phyloP scores from a whole-genome alignment of 1,139 yeast genomes.

The Candida frijolesensis region DNA sequence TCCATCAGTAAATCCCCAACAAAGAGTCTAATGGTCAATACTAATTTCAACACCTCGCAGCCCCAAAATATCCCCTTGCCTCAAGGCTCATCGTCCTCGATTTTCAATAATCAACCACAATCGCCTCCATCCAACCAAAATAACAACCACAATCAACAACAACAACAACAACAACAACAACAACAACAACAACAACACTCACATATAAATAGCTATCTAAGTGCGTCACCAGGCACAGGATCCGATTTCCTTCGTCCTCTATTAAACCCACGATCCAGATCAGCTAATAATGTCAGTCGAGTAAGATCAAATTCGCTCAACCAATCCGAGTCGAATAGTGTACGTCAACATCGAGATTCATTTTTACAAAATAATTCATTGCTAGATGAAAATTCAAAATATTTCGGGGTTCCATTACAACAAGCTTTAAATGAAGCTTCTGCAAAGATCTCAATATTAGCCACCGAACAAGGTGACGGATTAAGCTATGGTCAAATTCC shows the following conservation, averaged over 20 bases:
- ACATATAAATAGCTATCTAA: conserved; percentile 10
- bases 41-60: conserved; percentile 1
- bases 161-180: conserved; percentile 12
- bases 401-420: conserved; percentile 84
- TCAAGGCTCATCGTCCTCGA: background rate
- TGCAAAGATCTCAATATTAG: conserved; percentile 69
- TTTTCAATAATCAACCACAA: conserved; percentile 6
- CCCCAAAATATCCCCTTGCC: conserved; percentile 6
- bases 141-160: background rate
- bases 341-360: conserved; percentile 59
- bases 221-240: conserved; percentile 17
- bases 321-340: conserved; percentile 35
- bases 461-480: conserved; percentile 19
- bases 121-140: background rate
- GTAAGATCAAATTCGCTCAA: conserved; percentile 41
- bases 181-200: conserved; percentile 16
- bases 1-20: conserved; percentile 1
- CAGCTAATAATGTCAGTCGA: conserved; percentile 49
- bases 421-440: conserved; percentile 74
- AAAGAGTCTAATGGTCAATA: background rate
- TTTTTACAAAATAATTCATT: conserved; percentile 50
- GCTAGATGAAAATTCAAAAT: conserved; percentile 52
- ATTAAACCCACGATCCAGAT: conserved; percentile 51
- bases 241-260: conserved; percentile 48
- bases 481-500: conserved; percentile 79